Conservation (phyloP, 108 stramenopile species). For the Skeletonema grethae region DNA sequence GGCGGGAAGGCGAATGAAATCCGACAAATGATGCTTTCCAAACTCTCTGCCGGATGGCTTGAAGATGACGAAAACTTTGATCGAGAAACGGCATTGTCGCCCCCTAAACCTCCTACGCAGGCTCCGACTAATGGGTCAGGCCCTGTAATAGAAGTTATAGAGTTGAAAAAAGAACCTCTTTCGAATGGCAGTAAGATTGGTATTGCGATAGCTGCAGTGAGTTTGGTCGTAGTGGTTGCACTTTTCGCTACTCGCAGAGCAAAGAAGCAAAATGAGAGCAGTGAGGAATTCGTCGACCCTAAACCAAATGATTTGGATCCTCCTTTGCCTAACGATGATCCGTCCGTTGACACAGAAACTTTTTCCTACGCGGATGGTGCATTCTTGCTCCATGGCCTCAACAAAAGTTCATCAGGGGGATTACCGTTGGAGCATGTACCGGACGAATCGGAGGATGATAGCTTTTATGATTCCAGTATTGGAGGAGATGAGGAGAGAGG, state of each 20-base stretch:
- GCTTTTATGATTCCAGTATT: slow-evolving; percentile 13
- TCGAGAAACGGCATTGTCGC: slow-evolving; percentile 26
- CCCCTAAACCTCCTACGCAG: background rate
- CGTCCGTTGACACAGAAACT: slow-evolving; percentile 23
- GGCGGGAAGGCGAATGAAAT: slow-evolving; percentile 9
- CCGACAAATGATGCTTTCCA: slow-evolving; percentile 13
- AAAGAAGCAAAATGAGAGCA: slow-evolving; percentile 8
- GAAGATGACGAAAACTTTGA: slow-evolving; percentile 19
- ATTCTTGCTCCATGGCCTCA: slow-evolving; percentile 22
- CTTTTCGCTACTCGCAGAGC: slow-evolving; percentile 5
- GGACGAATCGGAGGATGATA: slow-evolving; percentile 27
- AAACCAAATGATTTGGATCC: slow-evolving; percentile 19
- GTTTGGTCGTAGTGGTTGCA: slow-evolving; percentile 28
- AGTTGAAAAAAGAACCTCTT: background rate
- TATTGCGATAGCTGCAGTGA: slow-evolving; percentile 45
- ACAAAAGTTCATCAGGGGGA: slow-evolving; percentile 13
- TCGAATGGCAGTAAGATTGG: slow-evolving; percentile 46
- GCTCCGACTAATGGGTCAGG: background rate
- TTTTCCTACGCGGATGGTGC: slow-evolving; percentile 28
- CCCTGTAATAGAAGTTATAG: background rate
- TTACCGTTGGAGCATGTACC: slow-evolving; percentile 15
- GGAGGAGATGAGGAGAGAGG: background rate
- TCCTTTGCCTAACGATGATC: slow-evolving; percentile 25
- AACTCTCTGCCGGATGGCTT: slow-evolving; percentile 30
- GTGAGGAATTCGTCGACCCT: slow-evolving; percentile 1